These are phyloP conservation scores for Gossypium herbaceum DNA, from an alignment of 345 rosid species.

Conservation along the genomic window DNA sequence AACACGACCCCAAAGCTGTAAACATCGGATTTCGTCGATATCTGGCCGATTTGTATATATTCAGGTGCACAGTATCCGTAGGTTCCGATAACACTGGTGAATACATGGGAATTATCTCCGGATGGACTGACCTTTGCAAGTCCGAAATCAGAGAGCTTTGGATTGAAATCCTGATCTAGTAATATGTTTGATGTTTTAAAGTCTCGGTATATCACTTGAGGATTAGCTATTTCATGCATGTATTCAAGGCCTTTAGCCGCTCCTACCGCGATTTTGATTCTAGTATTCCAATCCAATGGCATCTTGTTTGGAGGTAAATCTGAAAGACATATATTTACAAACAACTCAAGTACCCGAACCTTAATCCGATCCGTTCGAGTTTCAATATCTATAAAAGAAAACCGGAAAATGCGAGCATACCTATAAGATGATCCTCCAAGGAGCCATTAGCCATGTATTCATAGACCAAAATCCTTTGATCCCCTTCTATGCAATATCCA, in stretches of 20 bases:
- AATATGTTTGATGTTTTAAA: slow-evolving; percentile 72
- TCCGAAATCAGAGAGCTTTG: slow-evolving; percentile 84
- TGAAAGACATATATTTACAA: slow-evolving; percentile 19
- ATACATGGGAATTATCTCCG: slow-evolving; percentile 60
- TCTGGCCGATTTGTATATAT: slow-evolving; percentile 60
- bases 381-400: background rate
- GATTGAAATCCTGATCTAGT: slow-evolving; percentile 52
- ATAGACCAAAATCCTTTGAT: slow-evolving; percentile 66
- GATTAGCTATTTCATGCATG: slow-evolving; percentile 66
- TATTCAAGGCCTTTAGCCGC: slow-evolving; percentile 83
- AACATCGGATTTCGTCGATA: slow-evolving; percentile 68
- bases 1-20: slow-evolving; percentile 85
- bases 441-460: slow-evolving; percentile 70
- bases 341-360: background rate
- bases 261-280: slow-evolving; percentile 68
- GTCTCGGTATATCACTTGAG: slow-evolving; percentile 77
- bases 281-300: slow-evolving; percentile 66
- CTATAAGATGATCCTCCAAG: slow-evolving; percentile 73
- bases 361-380: background rate
- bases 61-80: slow-evolving; percentile 84
- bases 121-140: slow-evolving; percentile 82
- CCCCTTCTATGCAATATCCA: slow-evolving; percentile 74
- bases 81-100: slow-evolving; percentile 87
- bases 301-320: slow-evolving; percentile 35
- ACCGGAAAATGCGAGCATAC: slow-evolving; percentile 25